Conservation (phyloP, 2,329 filamentous ascomycete genomes). For the Ophiostoma australiae region DNA sequence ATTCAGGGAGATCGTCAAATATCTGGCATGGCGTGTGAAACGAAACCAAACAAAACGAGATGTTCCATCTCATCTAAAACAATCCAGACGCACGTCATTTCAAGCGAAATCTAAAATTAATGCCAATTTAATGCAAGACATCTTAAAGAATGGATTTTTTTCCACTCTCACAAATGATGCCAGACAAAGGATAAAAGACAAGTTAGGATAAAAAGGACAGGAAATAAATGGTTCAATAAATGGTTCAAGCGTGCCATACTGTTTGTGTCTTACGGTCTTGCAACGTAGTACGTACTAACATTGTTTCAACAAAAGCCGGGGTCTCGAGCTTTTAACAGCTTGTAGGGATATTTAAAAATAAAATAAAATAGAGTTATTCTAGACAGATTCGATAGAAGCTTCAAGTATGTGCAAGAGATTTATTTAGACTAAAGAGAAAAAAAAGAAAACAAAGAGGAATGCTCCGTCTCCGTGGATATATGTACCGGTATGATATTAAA, state of each 20-base stretch:
- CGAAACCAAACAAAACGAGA: neutral
- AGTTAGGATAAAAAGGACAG: too few relatives aligned
- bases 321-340: neutral
- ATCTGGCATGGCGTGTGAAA: neutral
- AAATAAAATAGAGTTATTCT: too few relatives aligned
- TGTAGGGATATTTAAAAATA: too few relatives aligned
- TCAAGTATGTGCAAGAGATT: neutral
- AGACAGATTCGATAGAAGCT: neutral
- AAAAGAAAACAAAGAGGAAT: neutral
- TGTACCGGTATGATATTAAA: neutral
- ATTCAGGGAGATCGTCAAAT: neutral
- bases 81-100: neutral
- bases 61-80: neutral
- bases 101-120: neutral
- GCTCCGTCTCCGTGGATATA: neutral
- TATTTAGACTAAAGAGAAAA: neutral
- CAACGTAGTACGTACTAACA: neutral
- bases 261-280: neutral
- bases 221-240: too few relatives aligned
- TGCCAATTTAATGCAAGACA: neutral
- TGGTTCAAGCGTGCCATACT: neutral
- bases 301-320: neutral
- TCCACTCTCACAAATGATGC: neutral
- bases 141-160: neutral
- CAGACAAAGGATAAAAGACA: neutral